Conservation (phyloP, 495 filamentous ascomycete species). For the Penicillium nucicola region DNA sequence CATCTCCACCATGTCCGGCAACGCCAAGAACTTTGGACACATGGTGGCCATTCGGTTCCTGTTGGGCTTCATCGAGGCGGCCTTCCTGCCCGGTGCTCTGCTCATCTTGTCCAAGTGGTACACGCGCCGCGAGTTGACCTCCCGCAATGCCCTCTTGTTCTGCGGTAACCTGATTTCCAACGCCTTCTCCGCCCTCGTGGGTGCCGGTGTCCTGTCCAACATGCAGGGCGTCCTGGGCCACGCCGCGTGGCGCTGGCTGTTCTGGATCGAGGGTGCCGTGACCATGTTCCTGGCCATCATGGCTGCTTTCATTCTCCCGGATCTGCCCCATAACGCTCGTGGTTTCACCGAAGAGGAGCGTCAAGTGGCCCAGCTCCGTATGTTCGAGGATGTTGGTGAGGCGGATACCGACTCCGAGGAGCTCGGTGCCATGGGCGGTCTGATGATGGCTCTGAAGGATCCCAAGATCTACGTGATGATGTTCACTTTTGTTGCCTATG, state of each 20-base stretch:
- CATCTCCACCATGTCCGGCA: conserved; percentile 58
- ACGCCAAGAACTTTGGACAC: conserved; percentile 51
- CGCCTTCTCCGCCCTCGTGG: conserved; percentile 62
- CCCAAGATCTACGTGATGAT: conserved; percentile 69
- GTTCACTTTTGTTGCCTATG: conserved; percentile 34
- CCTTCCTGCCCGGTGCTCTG: conserved; percentile 41
- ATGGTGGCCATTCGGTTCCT: conserved; percentile 64
- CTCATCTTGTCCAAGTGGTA: conserved; percentile 50
- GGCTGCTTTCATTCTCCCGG: conserved; percentile 63
- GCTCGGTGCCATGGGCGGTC: conserved; percentile 61
- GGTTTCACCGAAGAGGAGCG: conserved; percentile 69
- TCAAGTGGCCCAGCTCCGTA: conserved; percentile 61
- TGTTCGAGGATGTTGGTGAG: conserved; percentile 76
- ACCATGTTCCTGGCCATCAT: conserved; percentile 31
- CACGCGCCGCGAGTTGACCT: conserved; percentile 40
- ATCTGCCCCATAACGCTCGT: conserved; percentile 68
- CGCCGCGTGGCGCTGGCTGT: conserved; percentile 65
- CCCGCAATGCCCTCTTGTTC: conserved; percentile 41
- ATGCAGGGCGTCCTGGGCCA: conserved; percentile 42
- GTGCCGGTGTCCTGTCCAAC: conserved; percentile 41
- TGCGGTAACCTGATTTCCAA: conserved; percentile 53
- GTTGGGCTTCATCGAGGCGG: conserved; percentile 57
- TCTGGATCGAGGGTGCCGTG: conserved; percentile 43
- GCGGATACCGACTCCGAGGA: conserved; percentile 60
- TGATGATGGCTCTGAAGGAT: conserved; percentile 66